These are phyloP conservation scores for Erucastrum elatum DNA, from an alignment of 345 rosid genomes.

Conservation along the genomic window DNA sequence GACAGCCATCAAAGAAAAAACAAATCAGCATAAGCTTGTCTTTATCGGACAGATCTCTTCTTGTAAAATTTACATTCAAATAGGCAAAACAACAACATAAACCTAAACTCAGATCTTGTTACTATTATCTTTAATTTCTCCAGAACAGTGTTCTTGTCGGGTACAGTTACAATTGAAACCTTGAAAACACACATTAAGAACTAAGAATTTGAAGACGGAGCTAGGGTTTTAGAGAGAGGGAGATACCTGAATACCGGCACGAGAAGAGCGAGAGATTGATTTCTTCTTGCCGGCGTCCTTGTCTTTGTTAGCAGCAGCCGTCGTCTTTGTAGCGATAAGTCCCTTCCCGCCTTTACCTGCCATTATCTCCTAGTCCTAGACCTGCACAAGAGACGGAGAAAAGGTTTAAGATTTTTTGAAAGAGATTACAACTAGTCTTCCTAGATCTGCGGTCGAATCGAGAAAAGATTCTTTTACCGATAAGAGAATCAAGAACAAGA, in stretches of 20 bases:
- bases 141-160: not conserved
- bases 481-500: not conserved
- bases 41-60: not conserved
- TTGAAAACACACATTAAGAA: not conserved
- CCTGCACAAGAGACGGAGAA: not conserved
- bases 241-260: constrained; percentile 89
- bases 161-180: not conserved
- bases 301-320: constrained; percentile 73
- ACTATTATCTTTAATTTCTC: not conserved
- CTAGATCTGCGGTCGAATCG: constrained; percentile 5
- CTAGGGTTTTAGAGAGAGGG: constrained; percentile 11
- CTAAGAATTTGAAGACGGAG: not conserved
- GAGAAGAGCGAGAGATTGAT: constrained; percentile 80
- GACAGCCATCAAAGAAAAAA: not conserved
- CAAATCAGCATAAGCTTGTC: not conserved
- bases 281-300: constrained; percentile 54
- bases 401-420: not conserved
- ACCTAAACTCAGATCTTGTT: not conserved
- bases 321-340: constrained; percentile 59
- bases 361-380: constrained; percentile 44
- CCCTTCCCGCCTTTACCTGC: constrained; percentile 97
- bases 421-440: not conserved
- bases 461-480: not conserved
- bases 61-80: not conserved
- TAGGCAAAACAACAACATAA: too few species aligned